Percentiles rank a stretch among this genome's conserved stretches.
Conservation (phyloP, 2,329 filamentous ascomycete genomes). For the Cladosporium velox region DNA sequence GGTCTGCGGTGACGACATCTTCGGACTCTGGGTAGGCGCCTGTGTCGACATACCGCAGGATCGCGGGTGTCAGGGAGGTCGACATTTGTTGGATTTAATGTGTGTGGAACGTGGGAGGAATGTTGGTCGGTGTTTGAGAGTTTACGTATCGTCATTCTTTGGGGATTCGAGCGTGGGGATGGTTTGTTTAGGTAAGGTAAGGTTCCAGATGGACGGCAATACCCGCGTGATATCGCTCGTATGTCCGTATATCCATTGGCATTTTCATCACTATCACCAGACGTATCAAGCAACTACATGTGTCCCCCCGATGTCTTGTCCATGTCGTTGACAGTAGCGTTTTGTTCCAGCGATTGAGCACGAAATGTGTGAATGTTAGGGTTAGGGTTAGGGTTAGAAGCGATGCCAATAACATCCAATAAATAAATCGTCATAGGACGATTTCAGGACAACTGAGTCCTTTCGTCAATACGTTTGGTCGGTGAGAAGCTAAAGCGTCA, state of each 20-base stretch:
- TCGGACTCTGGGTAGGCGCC: constrained; percentile 58
- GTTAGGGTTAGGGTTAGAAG: not conserved
- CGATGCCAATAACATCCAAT: not conserved
- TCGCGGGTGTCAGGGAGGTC: constrained; percentile 55
- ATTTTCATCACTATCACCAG: not conserved
- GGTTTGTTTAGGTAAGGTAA: not conserved
- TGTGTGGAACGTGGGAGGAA: not conserved
- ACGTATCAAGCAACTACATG: not conserved
- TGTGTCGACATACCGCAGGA: constrained; percentile 63
- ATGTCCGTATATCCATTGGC: not conserved
- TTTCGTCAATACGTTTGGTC: not conserved
- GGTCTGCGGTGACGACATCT: constrained; percentile 54
- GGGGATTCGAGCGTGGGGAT: constrained; percentile 1
- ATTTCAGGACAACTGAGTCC: not conserved
- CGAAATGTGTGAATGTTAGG: not conserved
- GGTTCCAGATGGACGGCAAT: not conserved
- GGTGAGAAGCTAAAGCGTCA: not conserved
- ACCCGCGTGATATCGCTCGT: not conserved
- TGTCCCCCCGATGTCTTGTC: not conserved
- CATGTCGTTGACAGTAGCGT: not conserved
- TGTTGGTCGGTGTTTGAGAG: not conserved
- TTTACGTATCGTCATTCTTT: constrained; percentile 8
- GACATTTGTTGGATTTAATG: constrained; percentile 2
- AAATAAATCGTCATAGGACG: not conserved
- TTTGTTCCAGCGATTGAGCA: not conserved